Conservation (phyloP, 2,329 filamentous ascomycete species). For the Aspergillus luchuensis region DNA sequence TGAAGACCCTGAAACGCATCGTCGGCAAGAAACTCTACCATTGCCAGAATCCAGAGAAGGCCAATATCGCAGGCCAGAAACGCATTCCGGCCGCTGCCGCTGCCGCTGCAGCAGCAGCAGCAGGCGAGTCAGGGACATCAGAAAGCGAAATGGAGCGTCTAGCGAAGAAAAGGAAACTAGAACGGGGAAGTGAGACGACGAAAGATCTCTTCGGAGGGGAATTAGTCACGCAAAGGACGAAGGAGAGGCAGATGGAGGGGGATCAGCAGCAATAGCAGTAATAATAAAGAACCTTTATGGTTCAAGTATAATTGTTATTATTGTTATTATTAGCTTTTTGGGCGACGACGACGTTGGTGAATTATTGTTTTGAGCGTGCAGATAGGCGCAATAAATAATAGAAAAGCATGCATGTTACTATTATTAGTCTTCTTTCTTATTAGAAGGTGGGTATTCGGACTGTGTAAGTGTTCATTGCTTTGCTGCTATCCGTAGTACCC, state of each 20-base stretch:
- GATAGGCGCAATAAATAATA: background rate
- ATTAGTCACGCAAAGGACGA: conserved; percentile 37
- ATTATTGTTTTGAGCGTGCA: background rate
- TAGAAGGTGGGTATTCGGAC: background rate
- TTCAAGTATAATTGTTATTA: background rate
- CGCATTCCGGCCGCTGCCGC: conserved; percentile 39
- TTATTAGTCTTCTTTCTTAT: background rate
- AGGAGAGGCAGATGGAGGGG: conserved; percentile 17
- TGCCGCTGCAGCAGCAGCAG: conserved; percentile 16
- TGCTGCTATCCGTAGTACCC: too few relatives aligned
- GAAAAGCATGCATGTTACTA: background rate
- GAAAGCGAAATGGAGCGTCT: conserved; percentile 41
- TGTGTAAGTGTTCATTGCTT: background rate
- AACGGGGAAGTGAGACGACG: conserved; percentile 28
- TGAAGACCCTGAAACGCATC: conserved; percentile 48
- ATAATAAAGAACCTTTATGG: too few relatives aligned
- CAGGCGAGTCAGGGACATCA: conserved; percentile 30
- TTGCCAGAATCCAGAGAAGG: conserved; percentile 53
- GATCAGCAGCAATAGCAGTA: background rate
- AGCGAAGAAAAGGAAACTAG: conserved; percentile 45
- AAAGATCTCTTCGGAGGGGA: conserved; percentile 42
- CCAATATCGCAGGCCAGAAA: conserved; percentile 47
- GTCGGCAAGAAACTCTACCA: conserved; percentile 54
- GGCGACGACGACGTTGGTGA: background rate
- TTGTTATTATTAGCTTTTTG: background rate